Conservation (phyloP, 1,284 basidiomycete genomes). For the Tylopilus sp. region DNA sequence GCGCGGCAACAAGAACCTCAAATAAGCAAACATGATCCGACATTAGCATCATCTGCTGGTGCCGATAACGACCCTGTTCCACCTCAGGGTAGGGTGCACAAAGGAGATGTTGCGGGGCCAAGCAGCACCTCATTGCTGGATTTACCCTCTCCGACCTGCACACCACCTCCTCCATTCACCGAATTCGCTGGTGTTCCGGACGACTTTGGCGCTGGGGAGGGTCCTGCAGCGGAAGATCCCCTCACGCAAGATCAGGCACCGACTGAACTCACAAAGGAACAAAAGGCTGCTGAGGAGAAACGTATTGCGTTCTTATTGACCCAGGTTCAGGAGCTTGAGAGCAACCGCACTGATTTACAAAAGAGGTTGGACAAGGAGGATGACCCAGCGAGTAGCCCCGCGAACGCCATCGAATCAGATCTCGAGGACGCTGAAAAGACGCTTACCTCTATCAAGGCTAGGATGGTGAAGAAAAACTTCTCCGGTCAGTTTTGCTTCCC, state of each 20-base stretch:
- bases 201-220: conserved; percentile 6
- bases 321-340: conserved; percentile 18
- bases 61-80: conserved; percentile 9
- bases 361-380: conserved; percentile 4
- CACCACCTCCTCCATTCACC: conserved; percentile 30
- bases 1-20: conserved; percentile 2
- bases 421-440: conserved; percentile 18
- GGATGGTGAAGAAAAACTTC: conserved; percentile 24
- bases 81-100: neutral
- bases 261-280: conserved; percentile 25
- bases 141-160: conserved; percentile 6
- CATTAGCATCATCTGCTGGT: conserved; percentile 4
- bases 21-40: conserved; percentile 4
- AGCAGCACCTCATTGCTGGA: conserved; percentile 9
- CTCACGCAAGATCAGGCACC: conserved; percentile 21
- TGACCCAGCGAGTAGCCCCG: neutral
- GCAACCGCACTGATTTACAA: neutral
- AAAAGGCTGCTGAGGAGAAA: conserved; percentile 24
- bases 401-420: conserved; percentile 14
- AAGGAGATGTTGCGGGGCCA: neutral
- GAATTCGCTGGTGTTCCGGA: conserved; percentile 17
- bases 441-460: conserved; percentile 10
- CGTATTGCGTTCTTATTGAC: conserved; percentile 23
- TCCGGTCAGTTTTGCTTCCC: conserved; percentile 11
- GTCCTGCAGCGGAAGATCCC: conserved; percentile 8